Base-by-base conservation (phyloP, 2,329 filamentous ascomycete species). In the Penicillium capsulatum region DNA sequence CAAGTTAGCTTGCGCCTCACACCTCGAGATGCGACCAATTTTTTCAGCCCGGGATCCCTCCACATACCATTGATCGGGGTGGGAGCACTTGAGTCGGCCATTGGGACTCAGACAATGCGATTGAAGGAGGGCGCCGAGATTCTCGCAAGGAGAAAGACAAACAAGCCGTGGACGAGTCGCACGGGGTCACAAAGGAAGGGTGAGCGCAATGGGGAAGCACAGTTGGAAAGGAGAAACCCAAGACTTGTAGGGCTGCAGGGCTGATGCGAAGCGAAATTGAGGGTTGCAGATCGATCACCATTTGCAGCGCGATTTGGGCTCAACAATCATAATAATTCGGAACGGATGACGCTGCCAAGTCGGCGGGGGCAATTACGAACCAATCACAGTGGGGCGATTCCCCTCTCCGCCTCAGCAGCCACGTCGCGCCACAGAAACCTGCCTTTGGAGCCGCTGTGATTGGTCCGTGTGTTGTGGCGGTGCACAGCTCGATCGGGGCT, bases 191-290 rank as follows among this genome's bases (percentile, higher is more conserved):
- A 17, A 41, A n/a, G n/a, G 26, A 11, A 28, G 22, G 7, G 26
- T 14, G n/a, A 28, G 6, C 4, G n/a, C 26, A 4, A 28, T 11
- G n/a, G 26, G 11, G 13, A 14, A 6, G 11, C 26, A 28, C 5
- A 14, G 11, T 11, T n/a, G 26, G 26, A 28, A 28, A 28, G 13
- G 26, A n/a, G 26, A 28, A n/a, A 34, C n/a, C 22, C 15, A 28
- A 31, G 15, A 30, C 38, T 22, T 32, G 40, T 50, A 54, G 49
- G 51, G 45, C 46, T 53, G 40, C 47, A 58, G 54, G 54, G 53
- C 54, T 57, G 50, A 30, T n/a, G n/a, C n/a, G 31, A 51, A 51
- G 48, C 45, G 50, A 53, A 20, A 51, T 48, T 45, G 29, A n/a
- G n/a, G n/a, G 35, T 19, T 38, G 42, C 42, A 36, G 41, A 42